These are phyloP conservation scores for Ascochyta pisi DNA, from an alignment of 2,329 filamentous ascomycete species.

Conservation along the genomic window DNA sequence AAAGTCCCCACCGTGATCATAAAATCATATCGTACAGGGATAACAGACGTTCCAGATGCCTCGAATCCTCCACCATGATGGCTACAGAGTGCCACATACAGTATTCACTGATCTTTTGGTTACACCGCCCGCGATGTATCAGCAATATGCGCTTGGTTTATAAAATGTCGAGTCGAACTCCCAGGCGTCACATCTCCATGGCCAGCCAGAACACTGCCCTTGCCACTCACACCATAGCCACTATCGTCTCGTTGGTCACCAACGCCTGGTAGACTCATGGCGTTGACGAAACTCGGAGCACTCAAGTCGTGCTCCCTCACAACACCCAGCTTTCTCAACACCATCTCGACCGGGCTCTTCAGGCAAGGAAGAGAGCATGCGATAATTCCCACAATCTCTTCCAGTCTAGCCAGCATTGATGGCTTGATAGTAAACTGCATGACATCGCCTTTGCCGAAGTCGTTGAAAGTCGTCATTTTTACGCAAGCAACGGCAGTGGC, in stretches of 20 bases:
- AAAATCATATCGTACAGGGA: slow-evolving; percentile 1
- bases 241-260: slow-evolving; percentile 15
- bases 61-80: too few relatives aligned
- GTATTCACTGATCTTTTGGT: not conserved
- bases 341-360: slow-evolving; percentile 29
- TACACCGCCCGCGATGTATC: not conserved
- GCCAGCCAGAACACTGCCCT: slow-evolving; percentile 19
- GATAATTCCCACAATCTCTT: slow-evolving; percentile 39
- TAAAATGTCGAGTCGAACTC: not conserved
- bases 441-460: slow-evolving; percentile 32
- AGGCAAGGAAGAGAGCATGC: slow-evolving; percentile 34
- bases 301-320: slow-evolving; percentile 26
- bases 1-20: not conserved
- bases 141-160: not conserved
- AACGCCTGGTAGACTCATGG: slow-evolving; percentile 13
- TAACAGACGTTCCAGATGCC: too few relatives aligned
- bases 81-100: too few relatives aligned
- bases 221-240: slow-evolving; percentile 13
- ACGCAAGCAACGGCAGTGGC: slow-evolving; percentile 30
- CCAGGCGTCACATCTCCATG: not conserved
- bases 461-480: slow-evolving; percentile 36
- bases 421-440: slow-evolving; percentile 35
- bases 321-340: slow-evolving; percentile 29
- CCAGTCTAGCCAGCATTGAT: slow-evolving; percentile 35
- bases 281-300: slow-evolving; percentile 29